These are phyloP conservation scores for Ilex aquifolium DNA, from an alignment of 257 asterid species.

Conservation along the genomic window DNA sequence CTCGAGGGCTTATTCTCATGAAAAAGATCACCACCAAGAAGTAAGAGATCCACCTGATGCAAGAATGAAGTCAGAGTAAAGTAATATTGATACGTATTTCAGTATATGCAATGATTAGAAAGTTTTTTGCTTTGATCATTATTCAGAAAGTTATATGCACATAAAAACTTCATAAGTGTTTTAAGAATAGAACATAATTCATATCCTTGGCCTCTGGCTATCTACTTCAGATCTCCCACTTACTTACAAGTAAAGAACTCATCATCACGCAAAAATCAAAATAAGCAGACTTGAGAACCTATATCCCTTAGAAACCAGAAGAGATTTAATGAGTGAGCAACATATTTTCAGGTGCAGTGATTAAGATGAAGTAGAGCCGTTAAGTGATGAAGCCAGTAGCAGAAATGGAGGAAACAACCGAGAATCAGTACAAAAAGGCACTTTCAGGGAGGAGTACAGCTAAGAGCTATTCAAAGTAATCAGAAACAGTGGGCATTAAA, in stretches of 20 bases:
- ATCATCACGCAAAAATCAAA: no score
- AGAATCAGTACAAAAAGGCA: neutral
- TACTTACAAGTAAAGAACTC: no score
- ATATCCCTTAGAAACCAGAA: no score
- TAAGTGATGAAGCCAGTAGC: neutral
- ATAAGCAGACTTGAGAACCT: no score
- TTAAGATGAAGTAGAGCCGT: neutral
- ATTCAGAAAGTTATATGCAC: no score
- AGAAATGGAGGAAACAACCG: neutral
- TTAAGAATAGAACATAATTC: no score
- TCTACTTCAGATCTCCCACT: no score
- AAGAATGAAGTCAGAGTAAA: neutral
- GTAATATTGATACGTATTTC: no score
- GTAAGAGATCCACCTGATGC: constrained; percentile 78
- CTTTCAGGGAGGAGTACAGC: neutral
- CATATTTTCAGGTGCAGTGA: neutral
- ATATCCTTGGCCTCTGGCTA: no score
- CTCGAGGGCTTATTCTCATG: constrained; percentile 98
- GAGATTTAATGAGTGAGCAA: neutral
- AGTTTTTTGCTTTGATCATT: no score
- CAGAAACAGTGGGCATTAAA: neutral
- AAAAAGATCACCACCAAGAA: constrained; percentile 95
- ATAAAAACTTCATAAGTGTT: no score
- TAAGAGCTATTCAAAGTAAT: neutral
- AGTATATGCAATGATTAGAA: no score